phyloP scores from a whole-genome alignment of 805 yeast genomes.

The Metschnikowia koreensis region DNA sequence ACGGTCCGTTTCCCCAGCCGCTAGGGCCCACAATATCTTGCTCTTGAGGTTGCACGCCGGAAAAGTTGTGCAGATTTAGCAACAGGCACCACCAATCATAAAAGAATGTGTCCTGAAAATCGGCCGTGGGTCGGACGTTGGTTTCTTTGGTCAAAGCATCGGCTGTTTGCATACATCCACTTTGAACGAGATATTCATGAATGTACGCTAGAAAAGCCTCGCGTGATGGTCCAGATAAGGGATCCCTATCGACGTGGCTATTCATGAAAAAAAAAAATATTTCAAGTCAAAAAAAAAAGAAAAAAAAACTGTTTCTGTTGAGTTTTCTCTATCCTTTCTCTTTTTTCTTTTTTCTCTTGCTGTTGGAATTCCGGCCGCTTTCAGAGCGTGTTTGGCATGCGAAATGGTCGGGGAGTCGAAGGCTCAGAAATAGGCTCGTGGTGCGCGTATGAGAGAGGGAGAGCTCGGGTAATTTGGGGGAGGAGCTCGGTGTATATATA shows the following conservation, averaged over 20 bases:
- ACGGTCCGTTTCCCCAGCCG: not conserved
- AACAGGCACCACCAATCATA: slow-evolving; percentile 17
- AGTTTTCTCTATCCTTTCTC: not conserved
- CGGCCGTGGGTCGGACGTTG: slow-evolving; percentile 3
- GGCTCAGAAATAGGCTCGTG: not conserved
- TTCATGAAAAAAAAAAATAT: not conserved
- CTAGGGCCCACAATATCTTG: not conserved
- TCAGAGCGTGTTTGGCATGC: not conserved
- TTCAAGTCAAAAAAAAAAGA: too few species aligned
- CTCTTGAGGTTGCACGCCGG: not conserved
- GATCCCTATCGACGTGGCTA: slow-evolving; percentile 1
- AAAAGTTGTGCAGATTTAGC: slow-evolving; percentile 8
- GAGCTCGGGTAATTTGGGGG: too few species aligned
- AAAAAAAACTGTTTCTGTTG: not conserved
- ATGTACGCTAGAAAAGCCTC: slow-evolving; percentile 13
- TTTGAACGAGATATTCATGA: slow-evolving; percentile 15
- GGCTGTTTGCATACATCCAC: slow-evolving; percentile 15
- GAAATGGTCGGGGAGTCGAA: not conserved
- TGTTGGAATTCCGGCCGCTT: not conserved
- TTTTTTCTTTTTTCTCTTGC: not conserved
- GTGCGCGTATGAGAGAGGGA: not conserved
- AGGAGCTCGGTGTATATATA: not conserved
- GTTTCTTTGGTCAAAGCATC: slow-evolving; percentile 12
- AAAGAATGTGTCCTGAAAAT: slow-evolving; percentile 7
- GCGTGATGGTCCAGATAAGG: slow-evolving; percentile 3